Percentiles rank a stretch among this genome's conserved stretches.
Evolutionary conservation across 257 asterid species (phyloP).

Genomic region (Solanum sitiens): DNA sequence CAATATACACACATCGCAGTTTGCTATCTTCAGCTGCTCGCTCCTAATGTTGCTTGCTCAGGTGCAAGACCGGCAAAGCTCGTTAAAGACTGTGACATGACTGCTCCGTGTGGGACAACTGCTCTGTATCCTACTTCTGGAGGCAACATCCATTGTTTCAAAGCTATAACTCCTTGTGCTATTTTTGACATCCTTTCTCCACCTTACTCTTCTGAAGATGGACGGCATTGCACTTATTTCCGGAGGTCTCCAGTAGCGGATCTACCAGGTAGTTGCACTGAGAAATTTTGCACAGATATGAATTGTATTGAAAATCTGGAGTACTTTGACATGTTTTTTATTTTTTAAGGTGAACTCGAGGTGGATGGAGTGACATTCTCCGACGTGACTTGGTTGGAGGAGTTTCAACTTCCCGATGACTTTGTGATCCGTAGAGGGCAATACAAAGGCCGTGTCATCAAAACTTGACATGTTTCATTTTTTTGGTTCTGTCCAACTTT

Average conservation of each 20-base stretch:
- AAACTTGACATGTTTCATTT: slow-evolving; percentile 33
- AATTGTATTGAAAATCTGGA: not conserved
- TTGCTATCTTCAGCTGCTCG: not conserved
- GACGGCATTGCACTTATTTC: slow-evolving; percentile 90
- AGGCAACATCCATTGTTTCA: slow-evolving; percentile 92
- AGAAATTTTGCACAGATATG: not conserved
- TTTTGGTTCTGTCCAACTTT: slow-evolving; percentile 15
- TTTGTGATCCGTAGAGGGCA: slow-evolving; percentile 84
- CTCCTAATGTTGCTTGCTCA: slow-evolving; percentile 8
- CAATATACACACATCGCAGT: not conserved
- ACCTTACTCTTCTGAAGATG: slow-evolving; percentile 85
- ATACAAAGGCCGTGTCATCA: slow-evolving; percentile 81
- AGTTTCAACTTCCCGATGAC: slow-evolving; percentile 81
- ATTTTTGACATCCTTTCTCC: slow-evolving; percentile 95
- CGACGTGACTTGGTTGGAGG: slow-evolving; percentile 83
- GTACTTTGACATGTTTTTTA: not conserved
- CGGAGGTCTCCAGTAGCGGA: slow-evolving; percentile 53
- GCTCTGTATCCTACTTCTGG: slow-evolving; percentile 77
- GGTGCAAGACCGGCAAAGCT: slow-evolving; percentile 78
- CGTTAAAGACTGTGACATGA: slow-evolving; percentile 71
- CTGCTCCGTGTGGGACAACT: slow-evolving; percentile 81
- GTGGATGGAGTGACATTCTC: slow-evolving; percentile 61
- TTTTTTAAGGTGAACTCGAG: slow-evolving; percentile 46
- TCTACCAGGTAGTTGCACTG: slow-evolving; percentile 55
- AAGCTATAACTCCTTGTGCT: slow-evolving; percentile 91